phyloP scores from a whole-genome alignment of 805 yeast genomes.

The Metschnikowia rubicola region DNA sequence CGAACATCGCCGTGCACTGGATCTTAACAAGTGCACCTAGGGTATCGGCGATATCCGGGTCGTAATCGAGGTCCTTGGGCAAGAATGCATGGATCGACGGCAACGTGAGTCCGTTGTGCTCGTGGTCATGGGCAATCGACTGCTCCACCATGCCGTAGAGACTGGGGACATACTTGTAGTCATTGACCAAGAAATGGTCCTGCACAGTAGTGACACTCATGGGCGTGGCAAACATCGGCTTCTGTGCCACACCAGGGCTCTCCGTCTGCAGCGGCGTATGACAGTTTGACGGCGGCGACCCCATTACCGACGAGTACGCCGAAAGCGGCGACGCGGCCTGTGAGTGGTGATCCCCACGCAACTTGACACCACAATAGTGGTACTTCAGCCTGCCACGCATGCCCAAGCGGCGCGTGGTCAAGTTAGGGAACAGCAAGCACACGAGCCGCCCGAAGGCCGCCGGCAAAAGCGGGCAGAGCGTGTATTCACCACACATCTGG shows the following conservation, averaged over 20 bases:
- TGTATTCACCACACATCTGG: constrained; percentile 35
- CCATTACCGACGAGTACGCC: constrained; percentile 12
- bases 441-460: constrained; percentile 63
- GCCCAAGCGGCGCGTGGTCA: constrained; percentile 77
- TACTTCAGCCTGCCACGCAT: constrained; percentile 79
- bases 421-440: constrained; percentile 46
- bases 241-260: constrained; percentile 7
- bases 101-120: constrained; percentile 20
- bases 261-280: constrained; percentile 10
- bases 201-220: constrained; percentile 18
- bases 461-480: constrained; percentile 61
- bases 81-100: constrained; percentile 44
- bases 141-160: constrained; percentile 24
- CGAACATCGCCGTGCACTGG: constrained; percentile 62
- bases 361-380: constrained; percentile 75
- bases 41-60: constrained; percentile 55
- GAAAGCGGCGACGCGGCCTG: constrained; percentile 20
- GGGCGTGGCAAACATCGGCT: constrained; percentile 22
- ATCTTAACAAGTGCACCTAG: constrained; percentile 59
- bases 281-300: constrained; percentile 17
- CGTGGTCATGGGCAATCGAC: constrained; percentile 13
- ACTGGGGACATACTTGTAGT: constrained; percentile 30
- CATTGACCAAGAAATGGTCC: constrained; percentile 15
- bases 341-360: constrained; percentile 18
- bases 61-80: constrained; percentile 41